A percentile compares a stretch with the other conserved stretches of the same genome.
phyloP scores from a whole-genome alignment of 306 rosid genomes.

The Rubus idaeus region DNA sequence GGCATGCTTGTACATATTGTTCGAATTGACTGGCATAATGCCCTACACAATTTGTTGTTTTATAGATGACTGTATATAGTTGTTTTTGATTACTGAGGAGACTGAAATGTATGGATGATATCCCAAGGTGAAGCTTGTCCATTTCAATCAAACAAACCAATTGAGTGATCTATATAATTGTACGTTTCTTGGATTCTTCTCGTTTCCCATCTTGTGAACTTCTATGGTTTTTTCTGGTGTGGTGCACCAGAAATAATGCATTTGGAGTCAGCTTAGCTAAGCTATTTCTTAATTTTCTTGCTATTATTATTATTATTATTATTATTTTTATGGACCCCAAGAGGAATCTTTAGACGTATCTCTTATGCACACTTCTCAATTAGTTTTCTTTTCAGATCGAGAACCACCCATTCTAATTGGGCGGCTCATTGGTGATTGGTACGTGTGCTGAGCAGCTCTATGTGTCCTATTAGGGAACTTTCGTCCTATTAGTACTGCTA shows the following conservation, averaged over 20 bases:
- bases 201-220: constrained; percentile 49
- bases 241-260: constrained; percentile 13
- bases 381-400: not conserved
- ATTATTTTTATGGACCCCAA: not conserved
- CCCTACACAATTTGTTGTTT: not conserved
- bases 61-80: not conserved
- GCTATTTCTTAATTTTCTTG: constrained; percentile 10
- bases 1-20: not conserved
- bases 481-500: not conserved
- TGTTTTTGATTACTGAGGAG: not conserved
- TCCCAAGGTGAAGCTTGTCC: constrained; percentile 29
- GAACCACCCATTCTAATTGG: not conserved
- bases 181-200: constrained; percentile 46
- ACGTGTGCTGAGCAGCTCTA: not conserved
- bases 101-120: constrained; percentile 1
- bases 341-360: not conserved
- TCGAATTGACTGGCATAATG: not conserved
- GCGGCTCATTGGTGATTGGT: not conserved
- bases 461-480: not conserved
- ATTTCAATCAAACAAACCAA: constrained; percentile 17
- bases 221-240: constrained; percentile 13
- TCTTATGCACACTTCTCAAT: constrained; percentile 3
- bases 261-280: not conserved
- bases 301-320: not conserved
- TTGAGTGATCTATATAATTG: constrained; percentile 19